These are phyloP conservation scores for Cornus florida DNA, from an alignment of 148 eudicot species.

Conservation along the genomic window DNA sequence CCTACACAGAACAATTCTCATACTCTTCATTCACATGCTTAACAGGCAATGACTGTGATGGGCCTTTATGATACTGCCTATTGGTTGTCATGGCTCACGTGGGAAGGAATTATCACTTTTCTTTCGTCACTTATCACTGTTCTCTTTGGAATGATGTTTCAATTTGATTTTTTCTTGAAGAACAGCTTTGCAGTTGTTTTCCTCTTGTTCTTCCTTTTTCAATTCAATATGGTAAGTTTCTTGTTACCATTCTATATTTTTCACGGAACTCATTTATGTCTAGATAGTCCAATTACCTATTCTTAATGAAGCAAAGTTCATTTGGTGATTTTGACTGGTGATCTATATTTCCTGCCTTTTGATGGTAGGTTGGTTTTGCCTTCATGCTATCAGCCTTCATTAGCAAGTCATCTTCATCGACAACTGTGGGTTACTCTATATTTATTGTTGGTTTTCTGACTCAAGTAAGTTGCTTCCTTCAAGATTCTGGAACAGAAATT, in stretches of 20 bases:
- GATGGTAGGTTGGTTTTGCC: constrained; percentile 60
- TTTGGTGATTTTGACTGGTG: background rate
- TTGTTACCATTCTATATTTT: background rate
- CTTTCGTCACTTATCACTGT: constrained; percentile 63
- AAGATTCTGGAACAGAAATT: constrained; percentile 2
- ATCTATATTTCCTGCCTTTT: constrained; percentile 15
- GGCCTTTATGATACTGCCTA: constrained; percentile 95
- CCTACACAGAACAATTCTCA: constrained; percentile 1
- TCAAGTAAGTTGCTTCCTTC: constrained; percentile 47
- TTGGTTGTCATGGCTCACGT: constrained; percentile 85
- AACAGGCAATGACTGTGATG: constrained; percentile 91
- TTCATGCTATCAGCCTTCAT: constrained; percentile 66
- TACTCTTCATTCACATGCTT: constrained; percentile 3
- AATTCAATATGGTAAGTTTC: constrained; percentile 70
- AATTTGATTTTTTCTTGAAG: constrained; percentile 70
- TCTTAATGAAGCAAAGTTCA: background rate
- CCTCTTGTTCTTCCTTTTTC: constrained; percentile 77
- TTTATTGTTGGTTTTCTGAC: constrained; percentile 57
- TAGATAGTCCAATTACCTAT: background rate
- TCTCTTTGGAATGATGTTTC: constrained; percentile 83
- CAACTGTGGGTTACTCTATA: constrained; percentile 56
- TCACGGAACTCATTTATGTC: background rate
- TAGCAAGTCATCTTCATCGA: constrained; percentile 64
- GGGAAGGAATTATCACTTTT: constrained; percentile 64
- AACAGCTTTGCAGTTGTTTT: constrained; percentile 73